Base-by-base conservation (phyloP, 805 yeast species). In the Schizosaccharomyces octosporus region DNA sequence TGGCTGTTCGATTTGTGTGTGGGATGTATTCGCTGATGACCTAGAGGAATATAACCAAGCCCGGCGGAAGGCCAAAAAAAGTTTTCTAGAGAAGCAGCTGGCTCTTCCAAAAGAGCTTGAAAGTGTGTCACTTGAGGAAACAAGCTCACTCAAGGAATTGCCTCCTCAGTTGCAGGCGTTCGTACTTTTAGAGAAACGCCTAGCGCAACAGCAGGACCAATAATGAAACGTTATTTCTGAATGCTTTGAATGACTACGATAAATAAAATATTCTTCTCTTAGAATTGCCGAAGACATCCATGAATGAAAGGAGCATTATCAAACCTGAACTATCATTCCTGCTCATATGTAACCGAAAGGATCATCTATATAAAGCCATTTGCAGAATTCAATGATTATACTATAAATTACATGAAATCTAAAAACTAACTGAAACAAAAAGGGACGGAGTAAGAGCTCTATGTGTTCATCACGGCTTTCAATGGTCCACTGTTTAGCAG, bases 1-100 rank as follows among this genome's bases (percentile, higher is more conserved):
- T 63, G 97, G 97, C 0, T 89, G 97, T 70, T 81, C 86, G 29
- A 87, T 88, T 70, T 89, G 97, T 71, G 97, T 89, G 2, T 89
- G 97, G 96, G 95, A 88, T 67, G 72, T 86, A 62, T 89, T 80
- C 69, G 83, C 84, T 66, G 95, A 88, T 61, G 97, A 89, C 69
- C 67, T 88, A 59, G 81, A 80, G 64, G 87, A 86, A 41, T 89
- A 95, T 95, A 79, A 81, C 66, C 68, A 64, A 0, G 71, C 75
- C 66, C 74, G 95, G 19, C 72, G 24, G n/a, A 27, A 24, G 21
- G 59, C 51, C 15, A 51, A 51, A 51, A 19, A n/a, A 29, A 17
- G 19, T 51, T 51, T 24, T 51, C 11, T 51, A 6, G 57, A 51
- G 9, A 21, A 29, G n/a, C 15, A 51, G 2, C 1, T 51, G 32